Percentiles rank a stretch among this genome's conserved stretches.
These are phyloP conservation scores for Aspergillus ellipticus DNA, from an alignment of 495 filamentous ascomycete species.

Conservation along the genomic window DNA sequence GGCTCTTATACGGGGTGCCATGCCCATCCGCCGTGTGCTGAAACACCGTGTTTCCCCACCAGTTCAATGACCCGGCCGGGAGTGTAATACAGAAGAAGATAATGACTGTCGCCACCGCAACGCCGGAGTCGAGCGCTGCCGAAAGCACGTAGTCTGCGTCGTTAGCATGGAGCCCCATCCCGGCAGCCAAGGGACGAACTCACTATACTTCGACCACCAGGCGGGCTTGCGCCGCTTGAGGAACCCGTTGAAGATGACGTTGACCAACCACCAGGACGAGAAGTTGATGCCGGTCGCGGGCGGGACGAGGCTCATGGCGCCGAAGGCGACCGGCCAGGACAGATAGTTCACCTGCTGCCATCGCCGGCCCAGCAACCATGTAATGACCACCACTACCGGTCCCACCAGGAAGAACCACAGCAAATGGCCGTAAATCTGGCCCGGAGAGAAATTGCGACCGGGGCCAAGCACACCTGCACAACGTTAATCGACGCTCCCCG, in stretches of 20 bases:
- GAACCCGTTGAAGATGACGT: constrained; percentile 60
- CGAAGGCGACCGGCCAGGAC: constrained; percentile 67
- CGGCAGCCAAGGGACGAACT: constrained; percentile 39
- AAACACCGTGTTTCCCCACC: constrained; percentile 65
- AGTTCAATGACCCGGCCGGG: constrained; percentile 52
- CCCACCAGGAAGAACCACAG: constrained; percentile 63
- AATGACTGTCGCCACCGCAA: constrained; percentile 58
- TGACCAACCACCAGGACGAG: constrained; percentile 64
- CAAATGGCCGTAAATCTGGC: constrained; percentile 61
- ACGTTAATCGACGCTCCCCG: neutral
- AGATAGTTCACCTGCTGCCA: constrained; percentile 52
- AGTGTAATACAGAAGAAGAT: constrained; percentile 72
- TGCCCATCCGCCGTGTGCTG: constrained; percentile 43
- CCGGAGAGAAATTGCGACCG: constrained; percentile 62
- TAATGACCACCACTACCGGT: constrained; percentile 50
- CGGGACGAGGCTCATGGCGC: constrained; percentile 59
- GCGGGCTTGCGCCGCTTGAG: constrained; percentile 53
- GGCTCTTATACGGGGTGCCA: constrained; percentile 38
- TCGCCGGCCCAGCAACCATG: constrained; percentile 53
- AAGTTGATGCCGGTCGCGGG: constrained; percentile 68
- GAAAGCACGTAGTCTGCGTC: constrained; percentile 59
- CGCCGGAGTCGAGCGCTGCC: constrained; percentile 57
- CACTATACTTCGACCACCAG: constrained; percentile 63
- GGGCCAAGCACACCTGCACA: constrained; percentile 55
- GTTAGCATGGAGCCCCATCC: constrained; percentile 42